Base-by-base conservation (phyloP, 2,329 filamentous ascomycete species). In the Arthrobotrys sphaeroides region DNA sequence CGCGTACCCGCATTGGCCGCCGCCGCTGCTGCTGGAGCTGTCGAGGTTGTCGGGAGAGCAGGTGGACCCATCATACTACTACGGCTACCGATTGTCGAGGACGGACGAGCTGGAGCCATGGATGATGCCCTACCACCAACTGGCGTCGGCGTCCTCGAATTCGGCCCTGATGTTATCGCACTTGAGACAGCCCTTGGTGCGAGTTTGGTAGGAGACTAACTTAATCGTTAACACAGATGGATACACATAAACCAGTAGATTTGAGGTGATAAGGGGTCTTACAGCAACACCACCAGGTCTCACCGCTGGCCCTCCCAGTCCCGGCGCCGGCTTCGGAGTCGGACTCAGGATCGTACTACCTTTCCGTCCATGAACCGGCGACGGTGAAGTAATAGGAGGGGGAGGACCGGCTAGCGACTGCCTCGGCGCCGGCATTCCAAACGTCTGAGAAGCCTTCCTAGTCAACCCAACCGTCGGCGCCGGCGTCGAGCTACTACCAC, bases 401-500 rank as follows among this genome's bases (percentile, higher is more conserved):
- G 49, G 64, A 31, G 38, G 51, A 20, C 31, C 36, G 43, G 47
- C 36, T 4, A 72, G 24, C 26, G 77, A 62, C 59, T 74, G 75
- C 47, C 80, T 78, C 3, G 69, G 61, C 40, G 79, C 78, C 13
- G 80, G 80, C 33, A 69, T 80, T 80, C 28, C 78, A 26, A 47
- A 75, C 5, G 79, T 65, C 73, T 81, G 80, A 0, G 81, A 81
- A 22, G 81, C 60, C 36, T 62, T 72, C 45, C 73, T 67, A 59
- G 59, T 55, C 51, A 81, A 82, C 5, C 81, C 79, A 57, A 80
- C 81, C 43, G 80, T 80, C 10, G 81, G 66, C 20, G 81, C 78
- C 13, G 82, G 80, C 16, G 82, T 62, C 26, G 59, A 57, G 24
- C 53, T 60, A 26, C 40, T 57, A 20, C 60, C 45, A 5, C 28